Conservation (phyloP, 208 protist species). For the Spongospora subterranea region DNA sequence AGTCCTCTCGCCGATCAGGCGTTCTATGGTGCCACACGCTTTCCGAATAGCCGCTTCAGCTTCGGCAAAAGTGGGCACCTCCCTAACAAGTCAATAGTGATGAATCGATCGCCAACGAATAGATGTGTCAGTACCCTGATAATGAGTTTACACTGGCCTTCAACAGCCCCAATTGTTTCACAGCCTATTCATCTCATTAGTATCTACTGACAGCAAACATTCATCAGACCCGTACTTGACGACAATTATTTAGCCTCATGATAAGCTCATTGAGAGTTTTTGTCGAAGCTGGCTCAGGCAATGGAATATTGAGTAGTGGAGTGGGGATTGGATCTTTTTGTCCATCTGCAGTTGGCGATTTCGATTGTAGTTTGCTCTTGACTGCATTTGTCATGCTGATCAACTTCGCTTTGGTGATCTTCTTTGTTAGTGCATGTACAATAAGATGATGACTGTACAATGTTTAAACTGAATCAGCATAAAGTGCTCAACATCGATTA, state of each 20-base stretch:
- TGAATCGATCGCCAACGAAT: too few relatives aligned
- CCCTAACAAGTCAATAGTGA: too few relatives aligned
- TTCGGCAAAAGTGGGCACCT: too few relatives aligned
- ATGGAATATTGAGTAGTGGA: neutral
- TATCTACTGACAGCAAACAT: neutral
- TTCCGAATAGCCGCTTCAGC: too few relatives aligned
- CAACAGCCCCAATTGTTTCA: neutral
- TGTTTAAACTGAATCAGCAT: neutral
- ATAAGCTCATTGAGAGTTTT: neutral
- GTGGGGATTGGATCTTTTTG: neutral
- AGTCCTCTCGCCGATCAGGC: neutral
- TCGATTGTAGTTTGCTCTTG: neutral
- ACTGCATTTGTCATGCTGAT: neutral
- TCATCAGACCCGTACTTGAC: neutral
- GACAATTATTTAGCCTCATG: neutral
- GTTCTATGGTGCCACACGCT: neutral
- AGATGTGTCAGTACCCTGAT: neutral
- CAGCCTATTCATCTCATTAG: neutral
- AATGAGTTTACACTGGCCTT: neutral
- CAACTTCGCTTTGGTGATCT: constrained; percentile 14
- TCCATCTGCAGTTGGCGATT: neutral
- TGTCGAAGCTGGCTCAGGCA: neutral
- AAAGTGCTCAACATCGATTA: neutral
- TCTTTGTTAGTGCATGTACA: neutral
- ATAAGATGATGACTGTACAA: too few relatives aligned